These are phyloP conservation scores for Astragalus glycyphyllos DNA, from an alignment of 306 rosid genomes.

Conservation along the genomic window DNA sequence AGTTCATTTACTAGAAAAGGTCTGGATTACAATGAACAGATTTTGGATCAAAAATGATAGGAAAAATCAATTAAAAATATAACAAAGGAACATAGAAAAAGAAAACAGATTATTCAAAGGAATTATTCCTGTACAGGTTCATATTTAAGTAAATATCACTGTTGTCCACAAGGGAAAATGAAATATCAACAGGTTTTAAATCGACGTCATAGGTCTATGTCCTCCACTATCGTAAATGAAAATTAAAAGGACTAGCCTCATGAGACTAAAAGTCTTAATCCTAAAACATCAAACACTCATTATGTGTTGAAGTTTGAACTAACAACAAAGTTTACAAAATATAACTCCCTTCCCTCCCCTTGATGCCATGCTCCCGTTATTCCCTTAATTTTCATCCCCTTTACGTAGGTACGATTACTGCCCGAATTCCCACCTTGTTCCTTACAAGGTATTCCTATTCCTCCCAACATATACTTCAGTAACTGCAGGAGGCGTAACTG, in stretches of 20 bases:
- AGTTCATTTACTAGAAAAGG: conserved; percentile 91
- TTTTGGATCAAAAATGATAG: conserved; percentile 41
- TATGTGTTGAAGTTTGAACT: background rate
- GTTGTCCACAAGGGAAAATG: background rate
- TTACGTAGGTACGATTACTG: background rate
- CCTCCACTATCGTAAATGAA: conserved; percentile 1
- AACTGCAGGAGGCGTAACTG: background rate
- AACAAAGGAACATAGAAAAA: background rate
- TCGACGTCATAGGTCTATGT: background rate
- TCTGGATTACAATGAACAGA: conserved; percentile 57
- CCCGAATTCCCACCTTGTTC: conserved; percentile 6
- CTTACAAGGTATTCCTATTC: conserved; percentile 4
- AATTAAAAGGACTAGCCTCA: conserved; percentile 18
- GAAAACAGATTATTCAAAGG: background rate
- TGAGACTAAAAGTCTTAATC: conserved; percentile 16
- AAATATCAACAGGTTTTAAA: conserved; percentile 3
- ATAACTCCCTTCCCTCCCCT: conserved; percentile 15
- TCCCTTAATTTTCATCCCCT: no score
- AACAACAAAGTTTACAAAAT: conserved; percentile 13
- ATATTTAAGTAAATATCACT: conserved; percentile 24
- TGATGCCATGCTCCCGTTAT: background rate
- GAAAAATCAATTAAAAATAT: conserved; percentile 5
- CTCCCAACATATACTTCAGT: conserved; percentile 6
- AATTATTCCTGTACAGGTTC: conserved; percentile 6
- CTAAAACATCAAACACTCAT: conserved; percentile 19